Evolutionary conservation across 2,329 filamentous ascomycete genomes (phyloP), one percentile per base, ranked within the genome.

Genomic region (Macrophomina phaseolina): DNA sequence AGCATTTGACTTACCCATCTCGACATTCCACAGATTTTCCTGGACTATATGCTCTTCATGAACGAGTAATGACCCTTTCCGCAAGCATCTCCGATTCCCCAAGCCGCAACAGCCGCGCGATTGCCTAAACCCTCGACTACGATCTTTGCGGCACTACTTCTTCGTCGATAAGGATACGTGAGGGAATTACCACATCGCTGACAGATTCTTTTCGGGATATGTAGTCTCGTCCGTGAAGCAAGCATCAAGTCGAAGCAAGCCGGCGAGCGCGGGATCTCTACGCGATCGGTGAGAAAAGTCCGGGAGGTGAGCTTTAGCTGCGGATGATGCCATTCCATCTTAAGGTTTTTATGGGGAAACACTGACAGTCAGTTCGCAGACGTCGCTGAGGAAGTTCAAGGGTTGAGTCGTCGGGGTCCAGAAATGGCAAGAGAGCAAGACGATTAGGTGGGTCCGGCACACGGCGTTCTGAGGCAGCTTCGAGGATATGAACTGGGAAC

Each of bases 41-140:
- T 97, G 67, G 89, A 95, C 75, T 96, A 96, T 70, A 87, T 92
- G 70, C 83, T 95, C 1, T 96, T 97, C 72, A 90, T 97, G 74
- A 84, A 88, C 76, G 84, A 87, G 85, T 88, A 79, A 30, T 55
- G 11, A 8, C n/a, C 40, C 9, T 4, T 14, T 16, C n/a, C 28
- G 14, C 34, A 11, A 28, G 51, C 9, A 14, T 9, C 16, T 32
- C 46, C 30, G 1, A 12, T 46, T n/a, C 9, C 51, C 7, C 51
- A 3, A 53, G 16, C 6, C 23, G 23, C 23, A 23, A 23, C 23
- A 23, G 23, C 23, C 23, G 23, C 23, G 23, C 23, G 23, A 23
- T 1, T 23, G 23, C 23, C 23, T 23, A 23, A 23, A 23, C 23
- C 23, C 23, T 23, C 23, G 23, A 23, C 23, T 23, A 23, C 23